Evolutionary conservation across 2,329 filamentous ascomycete genomes (phyloP).

Genomic region (Colletotrichum magnum): DNA sequence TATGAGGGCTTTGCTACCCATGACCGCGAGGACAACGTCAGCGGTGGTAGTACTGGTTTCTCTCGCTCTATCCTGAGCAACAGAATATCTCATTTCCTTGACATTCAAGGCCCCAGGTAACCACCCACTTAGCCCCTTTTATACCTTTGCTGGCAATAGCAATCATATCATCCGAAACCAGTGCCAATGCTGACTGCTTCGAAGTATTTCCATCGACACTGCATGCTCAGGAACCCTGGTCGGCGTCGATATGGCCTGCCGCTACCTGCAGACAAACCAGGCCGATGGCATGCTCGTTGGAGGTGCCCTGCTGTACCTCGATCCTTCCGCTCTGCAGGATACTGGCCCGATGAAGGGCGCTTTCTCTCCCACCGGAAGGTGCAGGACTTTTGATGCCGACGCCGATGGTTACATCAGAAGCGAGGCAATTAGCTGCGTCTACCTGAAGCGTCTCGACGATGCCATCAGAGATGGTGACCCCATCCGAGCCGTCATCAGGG

Average conservation of each 20-base stretch:
- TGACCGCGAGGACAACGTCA: slow-evolving; percentile 17
- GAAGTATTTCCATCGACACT: slow-evolving; percentile 69
- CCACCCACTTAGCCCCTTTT: not conserved
- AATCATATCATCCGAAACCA: not conserved
- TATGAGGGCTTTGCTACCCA: slow-evolving; percentile 6
- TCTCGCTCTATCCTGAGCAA: slow-evolving; percentile 19
- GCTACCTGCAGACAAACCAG: slow-evolving; percentile 41
- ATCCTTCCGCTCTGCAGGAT: too few relatives aligned
- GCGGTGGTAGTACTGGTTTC: not conserved
- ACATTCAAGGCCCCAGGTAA: slow-evolving; percentile 48
- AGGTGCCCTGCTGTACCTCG: slow-evolving; percentile 43
- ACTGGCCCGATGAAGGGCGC: slow-evolving; percentile 20
- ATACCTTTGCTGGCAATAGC: too few relatives aligned
- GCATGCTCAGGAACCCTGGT: slow-evolving; percentile 72
- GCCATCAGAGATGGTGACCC: slow-evolving; percentile 59
- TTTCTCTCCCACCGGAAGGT: slow-evolving; percentile 4
- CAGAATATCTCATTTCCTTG: slow-evolving; percentile 49
- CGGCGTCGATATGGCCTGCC: slow-evolving; percentile 64
- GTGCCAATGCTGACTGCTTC: too few relatives aligned
- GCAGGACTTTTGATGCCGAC: slow-evolving; percentile 42
- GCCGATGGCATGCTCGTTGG: slow-evolving; percentile 32
- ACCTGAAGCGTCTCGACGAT: slow-evolving; percentile 59
- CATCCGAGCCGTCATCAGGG: slow-evolving; percentile 50
- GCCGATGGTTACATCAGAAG: slow-evolving; percentile 62
- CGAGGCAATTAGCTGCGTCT: slow-evolving; percentile 58